Conservation (phyloP, 768 basidiomycete genomes). For the Hygrophorus pudorinus region DNA sequence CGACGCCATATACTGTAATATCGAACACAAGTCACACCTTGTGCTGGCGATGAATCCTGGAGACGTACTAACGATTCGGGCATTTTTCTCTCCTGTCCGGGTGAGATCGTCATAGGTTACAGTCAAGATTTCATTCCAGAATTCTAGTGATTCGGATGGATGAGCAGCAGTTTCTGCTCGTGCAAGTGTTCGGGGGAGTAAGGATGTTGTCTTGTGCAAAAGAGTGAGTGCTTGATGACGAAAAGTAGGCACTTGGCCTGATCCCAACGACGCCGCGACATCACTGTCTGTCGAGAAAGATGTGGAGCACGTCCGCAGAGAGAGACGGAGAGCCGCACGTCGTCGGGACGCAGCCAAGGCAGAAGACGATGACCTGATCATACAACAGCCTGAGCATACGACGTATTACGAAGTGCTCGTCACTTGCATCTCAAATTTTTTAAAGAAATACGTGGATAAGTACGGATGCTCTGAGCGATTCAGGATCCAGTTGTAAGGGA, state of each 20-base stretch:
- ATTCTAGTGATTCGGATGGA: conserved; percentile 22
- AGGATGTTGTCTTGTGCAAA: conserved; percentile 36
- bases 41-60: conserved; percentile 2
- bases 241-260: too few relatives aligned
- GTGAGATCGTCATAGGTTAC: conserved; percentile 25
- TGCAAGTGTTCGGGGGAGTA: conserved; percentile 36
- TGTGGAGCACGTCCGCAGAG: background rate
- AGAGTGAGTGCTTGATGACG: conserved; percentile 25
- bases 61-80: conserved; percentile 39
- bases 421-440: too few relatives aligned
- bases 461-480: too few relatives aligned
- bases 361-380: too few relatives aligned
- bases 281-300: too few relatives aligned
- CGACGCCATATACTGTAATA: conserved; percentile 44
- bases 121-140: conserved; percentile 39
- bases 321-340: background rate
- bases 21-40: background rate
- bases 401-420: too few relatives aligned
- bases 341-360: background rate
- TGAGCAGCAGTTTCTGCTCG: conserved; percentile 9
- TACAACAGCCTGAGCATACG: too few relatives aligned
- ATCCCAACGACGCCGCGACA: too few relatives aligned
- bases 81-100: conserved; percentile 22
- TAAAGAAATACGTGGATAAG: too few relatives aligned
- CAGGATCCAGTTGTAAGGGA: too few relatives aligned